Base-by-base conservation (phyloP, 140 eudicot species). In the Cichorium intybus region DNA sequence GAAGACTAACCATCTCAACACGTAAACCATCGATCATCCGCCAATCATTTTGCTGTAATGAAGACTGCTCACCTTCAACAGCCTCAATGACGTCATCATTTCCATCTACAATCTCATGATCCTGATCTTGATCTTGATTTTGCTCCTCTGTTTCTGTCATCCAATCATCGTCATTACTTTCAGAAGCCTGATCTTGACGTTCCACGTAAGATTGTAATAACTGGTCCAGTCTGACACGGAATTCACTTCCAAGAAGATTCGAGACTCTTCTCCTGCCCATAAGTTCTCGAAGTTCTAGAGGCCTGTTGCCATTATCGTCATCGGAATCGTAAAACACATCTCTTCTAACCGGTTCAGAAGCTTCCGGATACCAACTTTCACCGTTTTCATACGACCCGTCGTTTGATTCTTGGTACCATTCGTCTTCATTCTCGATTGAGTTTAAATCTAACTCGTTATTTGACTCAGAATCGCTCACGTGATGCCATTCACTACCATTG, bases 191-290 rank as follows among this genome's bases (percentile, higher is more conserved):
- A 54, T 68, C 69, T 56, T 68, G 91, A 67, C 88, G 81, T 73
- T 90, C 90, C 50, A 84, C 76, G 54, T 84, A 81, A 53, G 95
- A 82, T 70, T 84, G 99, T 55, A 89, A 60, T 50, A 94, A 37
- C 75, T 63, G 91, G 67, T 94, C 75, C 23, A 94, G 85, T 50
- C 90, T 82, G 71, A 64, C 87, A 47, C 97, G 87, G 57, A 94
- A 94, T 65, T 81, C 85, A 77, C 99, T 94, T 53, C 75, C 80
- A 84, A 94, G 97, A 71, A 94, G 99, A 81, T 80, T 85, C 39
- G 95, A 82, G 56, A 94, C 99, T 50, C 86, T 80, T 75, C 99
- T 84, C 88, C 97, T 81, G 83, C 90, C 82, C 47, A 54, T 56
- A 60, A 94, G 95, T 70, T 82, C 81, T 75, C 90, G 80, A 34